A percentile compares a stretch with the other conserved stretches of the same genome.
These are phyloP conservation scores for Metarhizium guizhouense DNA, from an alignment of 2,329 filamentous ascomycete species.

Conservation along the genomic window DNA sequence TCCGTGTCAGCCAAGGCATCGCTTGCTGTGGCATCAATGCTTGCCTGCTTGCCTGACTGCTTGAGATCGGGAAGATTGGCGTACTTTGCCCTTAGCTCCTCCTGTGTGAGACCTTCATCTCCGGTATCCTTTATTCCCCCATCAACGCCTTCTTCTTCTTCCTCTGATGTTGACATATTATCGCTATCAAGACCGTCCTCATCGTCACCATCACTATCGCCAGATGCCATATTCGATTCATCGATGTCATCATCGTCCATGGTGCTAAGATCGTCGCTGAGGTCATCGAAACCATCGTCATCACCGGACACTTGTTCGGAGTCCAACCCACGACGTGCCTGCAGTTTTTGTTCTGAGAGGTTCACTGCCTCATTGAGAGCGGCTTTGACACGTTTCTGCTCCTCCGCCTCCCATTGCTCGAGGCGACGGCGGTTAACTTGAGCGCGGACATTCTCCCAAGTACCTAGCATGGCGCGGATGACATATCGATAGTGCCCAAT, in stretches of 20 bases:
- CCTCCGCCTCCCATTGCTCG: conserved; percentile 55
- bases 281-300: conserved; percentile 36
- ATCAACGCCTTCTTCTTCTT: conserved; percentile 54
- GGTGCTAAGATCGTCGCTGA: conserved; percentile 36
- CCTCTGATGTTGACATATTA: conserved; percentile 54
- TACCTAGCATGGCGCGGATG: conserved; percentile 45
- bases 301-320: conserved; percentile 41
- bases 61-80: conserved; percentile 47
- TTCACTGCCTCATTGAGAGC: conserved; percentile 67
- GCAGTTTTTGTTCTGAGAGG: conserved; percentile 58
- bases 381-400: conserved; percentile 54
- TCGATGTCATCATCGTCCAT: conserved; percentile 24
- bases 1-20: conserved; percentile 19
- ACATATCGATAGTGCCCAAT: conserved; percentile 64
- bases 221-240: conserved; percentile 24
- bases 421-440: conserved; percentile 54
- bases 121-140: conserved; percentile 43
- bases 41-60: conserved; percentile 14
- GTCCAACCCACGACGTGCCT: conserved; percentile 49
- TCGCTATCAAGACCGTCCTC: conserved; percentile 31
- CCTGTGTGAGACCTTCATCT: conserved; percentile 59
- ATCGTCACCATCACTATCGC: conserved; percentile 27
- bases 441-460: conserved; percentile 54
- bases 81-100: conserved; percentile 62
- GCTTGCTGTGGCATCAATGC: conserved; percentile 11